Percentiles rank a stretch among this genome's conserved stretches.
phyloP scores from a whole-genome alignment of 169 alveolate species.

The Cryptosporidium parvum region DNA sequence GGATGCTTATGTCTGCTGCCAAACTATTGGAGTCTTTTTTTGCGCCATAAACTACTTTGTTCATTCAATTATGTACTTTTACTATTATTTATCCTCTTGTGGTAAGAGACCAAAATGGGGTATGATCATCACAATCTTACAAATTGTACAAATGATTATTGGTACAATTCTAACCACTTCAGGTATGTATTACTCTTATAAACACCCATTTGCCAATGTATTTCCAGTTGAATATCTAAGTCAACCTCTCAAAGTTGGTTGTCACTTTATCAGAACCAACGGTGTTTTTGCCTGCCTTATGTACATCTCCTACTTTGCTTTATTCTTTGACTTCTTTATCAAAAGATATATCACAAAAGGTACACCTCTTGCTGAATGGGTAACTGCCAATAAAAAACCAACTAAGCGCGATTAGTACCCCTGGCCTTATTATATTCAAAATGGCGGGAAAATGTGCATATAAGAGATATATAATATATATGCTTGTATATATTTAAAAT shows the following conservation, averaged over 20 bases:
- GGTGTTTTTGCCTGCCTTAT: conserved; percentile 77
- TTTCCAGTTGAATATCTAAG: conserved; percentile 59
- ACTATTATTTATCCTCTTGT: conserved; percentile 83
- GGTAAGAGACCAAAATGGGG: conserved; percentile 84
- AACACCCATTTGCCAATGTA: conserved; percentile 56
- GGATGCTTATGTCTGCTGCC: conserved; percentile 85
- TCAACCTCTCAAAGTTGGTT: conserved; percentile 76
- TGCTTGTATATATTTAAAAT: neutral
- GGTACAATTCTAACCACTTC: conserved; percentile 76
- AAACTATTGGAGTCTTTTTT: conserved; percentile 86
- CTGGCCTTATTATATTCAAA: neutral
- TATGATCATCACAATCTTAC: conserved; percentile 81
- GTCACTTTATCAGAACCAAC: conserved; percentile 75
- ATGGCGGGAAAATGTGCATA: neutral
- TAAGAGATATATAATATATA: neutral
- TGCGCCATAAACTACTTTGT: conserved; percentile 86
- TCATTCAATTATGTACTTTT: conserved; percentile 87
- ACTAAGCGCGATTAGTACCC: conserved; percentile 7
- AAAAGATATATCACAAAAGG: conserved; percentile 67
- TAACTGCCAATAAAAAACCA: conserved; percentile 4
- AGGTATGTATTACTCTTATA: conserved; percentile 63
- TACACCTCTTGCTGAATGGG: conserved; percentile 39
- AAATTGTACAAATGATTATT: conserved; percentile 84
- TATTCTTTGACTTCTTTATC: conserved; percentile 77
- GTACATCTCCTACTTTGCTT: conserved; percentile 78